Evolutionary conservation across 73 alveolate species (phyloP).

Genomic region (Uronychia setigera): DNA sequence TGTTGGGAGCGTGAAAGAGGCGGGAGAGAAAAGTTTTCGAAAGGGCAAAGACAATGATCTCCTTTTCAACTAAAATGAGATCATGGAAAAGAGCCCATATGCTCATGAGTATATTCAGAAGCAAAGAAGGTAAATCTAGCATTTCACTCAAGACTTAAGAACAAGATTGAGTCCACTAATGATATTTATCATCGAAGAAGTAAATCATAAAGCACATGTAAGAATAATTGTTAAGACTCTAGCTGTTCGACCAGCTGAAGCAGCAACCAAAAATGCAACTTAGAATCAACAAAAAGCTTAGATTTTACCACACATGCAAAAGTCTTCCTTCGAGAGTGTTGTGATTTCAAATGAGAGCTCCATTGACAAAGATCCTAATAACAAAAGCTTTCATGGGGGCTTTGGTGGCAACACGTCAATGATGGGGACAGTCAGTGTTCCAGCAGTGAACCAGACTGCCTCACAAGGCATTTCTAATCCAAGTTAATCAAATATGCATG

Average conservation of each 20-base stretch:
- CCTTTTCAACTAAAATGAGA: neutral
- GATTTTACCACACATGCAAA: neutral
- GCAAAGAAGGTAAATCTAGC: conserved; percentile 1
- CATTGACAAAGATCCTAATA: neutral
- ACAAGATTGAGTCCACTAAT: neutral
- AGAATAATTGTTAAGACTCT: neutral
- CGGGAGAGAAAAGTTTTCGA: neutral
- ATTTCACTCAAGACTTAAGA: no score
- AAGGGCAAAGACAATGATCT: neutral
- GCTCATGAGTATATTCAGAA: neutral
- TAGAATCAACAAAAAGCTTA: neutral
- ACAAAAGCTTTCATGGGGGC: neutral
- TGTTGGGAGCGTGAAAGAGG: neutral
- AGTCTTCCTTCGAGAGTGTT: neutral
- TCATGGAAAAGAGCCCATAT: neutral
- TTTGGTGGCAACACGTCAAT: no score
- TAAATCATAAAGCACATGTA: neutral
- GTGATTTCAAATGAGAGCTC: neutral
- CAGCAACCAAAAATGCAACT: neutral
- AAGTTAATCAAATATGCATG: no score
- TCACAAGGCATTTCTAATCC: no score
- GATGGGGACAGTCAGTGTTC: no score
- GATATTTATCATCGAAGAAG: neutral
- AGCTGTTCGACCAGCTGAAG: neutral
- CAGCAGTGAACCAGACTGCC: no score